phyloP scores from a whole-genome alignment of 148 eudicot genomes.

The Talinum fruticosum region DNA sequence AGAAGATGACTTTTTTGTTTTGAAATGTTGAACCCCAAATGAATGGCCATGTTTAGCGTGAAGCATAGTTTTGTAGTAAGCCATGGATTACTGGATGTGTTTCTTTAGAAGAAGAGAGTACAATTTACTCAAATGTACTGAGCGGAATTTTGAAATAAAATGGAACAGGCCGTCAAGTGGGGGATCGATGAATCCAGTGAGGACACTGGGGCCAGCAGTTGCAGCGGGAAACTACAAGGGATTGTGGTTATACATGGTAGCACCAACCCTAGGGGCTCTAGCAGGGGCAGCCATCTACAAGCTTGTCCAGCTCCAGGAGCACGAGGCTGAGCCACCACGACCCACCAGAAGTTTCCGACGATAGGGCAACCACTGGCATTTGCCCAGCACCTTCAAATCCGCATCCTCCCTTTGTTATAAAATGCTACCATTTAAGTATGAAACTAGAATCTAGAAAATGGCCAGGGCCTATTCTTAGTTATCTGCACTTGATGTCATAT shows the following conservation, averaged over 20 bases:
- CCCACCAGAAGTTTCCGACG: conserved; percentile 82
- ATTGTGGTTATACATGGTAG: conserved; percentile 78
- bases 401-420: background rate
- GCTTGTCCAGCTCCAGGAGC: conserved; percentile 74
- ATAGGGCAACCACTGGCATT: conserved; percentile 23
- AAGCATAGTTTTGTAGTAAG: too few relatives aligned
- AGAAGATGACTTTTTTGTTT: too few relatives aligned
- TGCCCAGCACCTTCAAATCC: background rate
- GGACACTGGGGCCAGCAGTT: conserved; percentile 87
- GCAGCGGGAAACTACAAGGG: conserved; percentile 86
- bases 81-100: too few relatives aligned
- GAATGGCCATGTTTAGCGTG: too few relatives aligned
- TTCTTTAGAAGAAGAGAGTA: too few relatives aligned
- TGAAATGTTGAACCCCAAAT: too few relatives aligned
- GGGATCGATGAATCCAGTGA: conserved; percentile 89
- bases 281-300: conserved; percentile 82
- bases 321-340: conserved; percentile 60
- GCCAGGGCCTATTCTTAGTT: background rate
- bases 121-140: too few relatives aligned
- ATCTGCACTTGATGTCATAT: background rate
- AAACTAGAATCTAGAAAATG: conserved; percentile 1
- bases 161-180: conserved; percentile 74
- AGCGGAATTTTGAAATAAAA: too few relatives aligned
- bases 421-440: background rate
- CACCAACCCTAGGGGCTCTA: conserved; percentile 81